Base-by-base conservation (phyloP, 495 filamentous ascomycete species). In the Neurospora tetraspora region DNA sequence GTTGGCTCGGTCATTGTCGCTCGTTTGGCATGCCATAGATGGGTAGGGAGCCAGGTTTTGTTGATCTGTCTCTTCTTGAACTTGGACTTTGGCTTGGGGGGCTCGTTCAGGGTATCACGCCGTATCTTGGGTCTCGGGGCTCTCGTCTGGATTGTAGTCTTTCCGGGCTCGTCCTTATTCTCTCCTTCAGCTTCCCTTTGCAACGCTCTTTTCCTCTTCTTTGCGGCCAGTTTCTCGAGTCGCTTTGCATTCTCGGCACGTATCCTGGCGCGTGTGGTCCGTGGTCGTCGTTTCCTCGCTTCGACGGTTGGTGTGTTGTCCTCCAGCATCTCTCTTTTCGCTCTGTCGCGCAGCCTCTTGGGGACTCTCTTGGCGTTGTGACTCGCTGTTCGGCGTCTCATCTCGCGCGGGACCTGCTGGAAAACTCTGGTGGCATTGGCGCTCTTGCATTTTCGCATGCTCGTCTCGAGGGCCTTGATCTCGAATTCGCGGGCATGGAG, bases 311-410 rank as follows among this genome's bases (percentile, higher is more conserved):
- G 94, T 0, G 96, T 97, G 72, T 99, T 98, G 77, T 98, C 96
- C 70, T 94, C 92, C 70, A 84, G 83, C 91, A 96, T 95, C 87
- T 99, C 96, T 77, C 86, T 87, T 76, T 83, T 88, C 2, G 92
- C 94, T 77, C 92, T 85, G 36, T 78, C 83, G 72, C 90, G 87
- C 75, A 99, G 82, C 74, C 92, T 84, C 77, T 89, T 92, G 36
- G 96, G 96, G n/a, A 99, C 91, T 70, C 90, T 87, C 82, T 96
- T 97, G 59, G 92, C 91, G 88, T 98, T 97, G 80, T 99, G 96
- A 80, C 93, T 96, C 27, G 94, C 96, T 0, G 96, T 97, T 74
- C 96, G 86, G 71, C 96, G 85, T 68, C 96, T 85, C 87, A 99
- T 82, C 68, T 91, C 88, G 73, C 93, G 88, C 1, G 96, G 96